phyloP scores from a whole-genome alignment of 768 basidiomycete genomes.

The Panellus pusillus region DNA sequence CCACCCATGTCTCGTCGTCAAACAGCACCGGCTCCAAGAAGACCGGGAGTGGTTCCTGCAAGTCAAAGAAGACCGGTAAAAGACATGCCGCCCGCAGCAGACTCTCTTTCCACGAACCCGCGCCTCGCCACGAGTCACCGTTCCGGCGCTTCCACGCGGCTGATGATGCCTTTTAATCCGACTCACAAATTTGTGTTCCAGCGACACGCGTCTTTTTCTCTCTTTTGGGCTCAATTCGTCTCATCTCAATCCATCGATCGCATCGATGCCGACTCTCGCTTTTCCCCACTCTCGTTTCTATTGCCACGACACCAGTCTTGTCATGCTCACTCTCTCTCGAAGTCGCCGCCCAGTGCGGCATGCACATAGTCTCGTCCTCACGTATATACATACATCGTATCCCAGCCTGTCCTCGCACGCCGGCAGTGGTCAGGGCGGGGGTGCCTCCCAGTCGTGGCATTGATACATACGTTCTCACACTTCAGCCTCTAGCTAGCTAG shows the following conservation, averaged over 20 bases:
- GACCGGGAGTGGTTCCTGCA: neutral
- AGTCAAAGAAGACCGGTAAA: slow-evolving; percentile 7
- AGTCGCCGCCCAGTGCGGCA: slow-evolving; percentile 18
- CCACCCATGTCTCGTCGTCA: neutral
- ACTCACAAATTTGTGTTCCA: neutral
- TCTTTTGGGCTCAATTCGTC: neutral
- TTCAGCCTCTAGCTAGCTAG: slow-evolving; percentile 10
- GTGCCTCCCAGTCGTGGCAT: slow-evolving; percentile 15
- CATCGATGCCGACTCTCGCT: slow-evolving; percentile 7
- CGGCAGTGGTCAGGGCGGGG: slow-evolving; percentile 10
- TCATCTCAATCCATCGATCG: slow-evolving; percentile 7
- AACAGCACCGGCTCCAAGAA: slow-evolving; percentile 2
- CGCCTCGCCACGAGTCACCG: slow-evolving; percentile 9
- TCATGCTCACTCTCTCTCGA: slow-evolving; percentile 4
- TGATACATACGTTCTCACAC: neutral
- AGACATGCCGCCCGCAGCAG: slow-evolving; percentile 1
- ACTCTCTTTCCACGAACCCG: slow-evolving; percentile 11
- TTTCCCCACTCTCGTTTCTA: slow-evolving; percentile 12
- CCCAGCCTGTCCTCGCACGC: slow-evolving; percentile 2
- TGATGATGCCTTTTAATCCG: slow-evolving; percentile 3
- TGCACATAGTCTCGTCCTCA: neutral
- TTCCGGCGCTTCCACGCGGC: slow-evolving; percentile 1
- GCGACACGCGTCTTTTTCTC: neutral
- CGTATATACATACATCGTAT: no score
- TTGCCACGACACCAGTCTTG: slow-evolving; percentile 18